Evolutionary conservation across 2,329 filamentous ascomycete species (phyloP).

Genomic region (Fusarium domesticum): DNA sequence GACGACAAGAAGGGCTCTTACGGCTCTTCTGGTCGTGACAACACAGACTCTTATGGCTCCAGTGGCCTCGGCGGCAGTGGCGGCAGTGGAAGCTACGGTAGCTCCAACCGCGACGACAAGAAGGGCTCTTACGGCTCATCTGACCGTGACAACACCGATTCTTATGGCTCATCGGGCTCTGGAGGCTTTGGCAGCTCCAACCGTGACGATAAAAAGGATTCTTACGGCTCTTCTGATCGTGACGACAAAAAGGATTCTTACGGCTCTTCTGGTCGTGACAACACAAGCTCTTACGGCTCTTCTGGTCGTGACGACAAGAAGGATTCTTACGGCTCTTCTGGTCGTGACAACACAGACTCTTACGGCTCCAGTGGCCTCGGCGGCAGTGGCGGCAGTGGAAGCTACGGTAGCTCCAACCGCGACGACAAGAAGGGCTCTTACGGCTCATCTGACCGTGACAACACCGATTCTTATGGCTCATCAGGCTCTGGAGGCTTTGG

Average conservation of each 20-base stretch:
- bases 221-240: conserved; percentile 14
- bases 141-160: neutral
- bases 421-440: neutral
- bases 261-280: conserved; percentile 20
- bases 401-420: too few relatives aligned
- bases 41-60: neutral
- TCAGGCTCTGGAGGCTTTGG: too few relatives aligned
- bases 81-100: conserved; percentile 2
- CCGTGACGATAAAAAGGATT: conserved; percentile 4
- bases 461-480: conserved; percentile 1
- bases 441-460: neutral
- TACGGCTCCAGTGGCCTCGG: too few relatives aligned
- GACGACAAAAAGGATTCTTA: conserved; percentile 15
- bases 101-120: neutral
- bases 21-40: neutral
- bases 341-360: conserved; percentile 1
- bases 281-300: too few relatives aligned
- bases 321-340: conserved; percentile 3
- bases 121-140: conserved; percentile 9
- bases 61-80: conserved; percentile 9
- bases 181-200: conserved; percentile 1
- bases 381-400: neutral
- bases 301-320: conserved; percentile 14
- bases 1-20: conserved; percentile 3
- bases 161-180: conserved; percentile 6